phyloP scores from a whole-genome alignment of 2,329 filamentous ascomycete species.

The Tolypocladium ovalisporum region DNA sequence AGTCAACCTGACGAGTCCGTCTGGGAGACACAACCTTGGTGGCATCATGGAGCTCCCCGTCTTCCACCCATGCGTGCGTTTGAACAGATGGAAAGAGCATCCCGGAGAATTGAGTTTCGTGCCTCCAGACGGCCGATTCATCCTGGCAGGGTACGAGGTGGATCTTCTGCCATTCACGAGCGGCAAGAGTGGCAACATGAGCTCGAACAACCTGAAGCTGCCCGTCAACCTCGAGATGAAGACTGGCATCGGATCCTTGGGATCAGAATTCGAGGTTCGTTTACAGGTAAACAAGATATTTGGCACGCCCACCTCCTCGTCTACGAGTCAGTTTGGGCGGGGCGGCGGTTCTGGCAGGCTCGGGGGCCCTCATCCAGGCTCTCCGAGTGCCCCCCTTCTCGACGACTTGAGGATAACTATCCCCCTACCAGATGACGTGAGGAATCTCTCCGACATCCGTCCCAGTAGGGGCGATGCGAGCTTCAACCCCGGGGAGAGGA shows the following conservation, averaged over 20 bases:
- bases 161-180: conserved; percentile 68
- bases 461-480: conserved; percentile 73
- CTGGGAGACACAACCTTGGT: conserved; percentile 65
- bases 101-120: conserved; percentile 93
- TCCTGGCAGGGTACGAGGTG: conserved; percentile 88
- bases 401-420: conserved; percentile 72
- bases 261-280: conserved; percentile 82
- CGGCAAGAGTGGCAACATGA: conserved; percentile 42
- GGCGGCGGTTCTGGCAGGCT: conserved; percentile 29
- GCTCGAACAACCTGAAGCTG: conserved; percentile 58
- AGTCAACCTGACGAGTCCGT: conserved; percentile 67
- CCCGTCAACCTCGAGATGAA: conserved; percentile 75
- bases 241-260: conserved; percentile 62
- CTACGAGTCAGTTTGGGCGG: conserved; percentile 27
- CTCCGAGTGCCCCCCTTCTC: conserved; percentile 48
- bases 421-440: conserved; percentile 67
- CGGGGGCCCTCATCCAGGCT: conserved; percentile 37
- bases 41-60: conserved; percentile 77
- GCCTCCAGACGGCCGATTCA: conserved; percentile 87
- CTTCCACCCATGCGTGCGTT: conserved; percentile 88
- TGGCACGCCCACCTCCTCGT: conserved; percentile 22
- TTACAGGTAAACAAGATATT: conserved; percentile 61
- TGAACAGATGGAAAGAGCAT: conserved; percentile 80
- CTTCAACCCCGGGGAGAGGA: conserved; percentile 61
- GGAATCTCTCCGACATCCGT: conserved; percentile 73